Percentiles rank a stretch among this genome's conserved stretches.
These are phyloP conservation scores for Mycena sp. DNA, from an alignment of 1,284 basidiomycete genomes.

Conservation along the genomic window DNA sequence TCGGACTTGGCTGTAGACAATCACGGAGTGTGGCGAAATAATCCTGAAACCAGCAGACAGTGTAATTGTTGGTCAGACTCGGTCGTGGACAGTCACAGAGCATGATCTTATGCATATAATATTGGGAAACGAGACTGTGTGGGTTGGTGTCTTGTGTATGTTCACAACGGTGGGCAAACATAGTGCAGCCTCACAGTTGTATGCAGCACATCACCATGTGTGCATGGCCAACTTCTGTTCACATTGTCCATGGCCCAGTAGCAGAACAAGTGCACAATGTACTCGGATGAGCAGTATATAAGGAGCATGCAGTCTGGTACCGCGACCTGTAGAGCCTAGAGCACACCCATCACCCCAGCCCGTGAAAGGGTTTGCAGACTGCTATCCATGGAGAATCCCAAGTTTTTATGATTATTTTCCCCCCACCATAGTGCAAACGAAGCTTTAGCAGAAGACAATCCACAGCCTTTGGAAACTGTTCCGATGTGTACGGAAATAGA, in stretches of 20 bases:
- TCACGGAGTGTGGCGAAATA: too few relatives aligned
- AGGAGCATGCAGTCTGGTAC: neutral
- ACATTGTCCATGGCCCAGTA: conserved; percentile 2
- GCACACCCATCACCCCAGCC: neutral
- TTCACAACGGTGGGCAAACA: neutral
- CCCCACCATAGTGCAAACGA: neutral
- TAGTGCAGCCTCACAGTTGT: too few relatives aligned
- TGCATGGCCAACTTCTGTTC: neutral
- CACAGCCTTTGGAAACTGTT: too few relatives aligned
- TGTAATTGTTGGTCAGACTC: too few relatives aligned
- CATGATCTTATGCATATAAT: too few relatives aligned
- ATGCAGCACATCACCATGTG: neutral
- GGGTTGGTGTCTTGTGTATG: neutral
- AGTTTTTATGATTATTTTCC: neutral
- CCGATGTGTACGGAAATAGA: neutral
- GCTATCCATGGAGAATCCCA: neutral
- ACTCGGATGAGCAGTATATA: neutral
- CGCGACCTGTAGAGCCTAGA: neutral
- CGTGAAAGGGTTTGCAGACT: neutral
- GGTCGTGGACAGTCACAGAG: too few relatives aligned
- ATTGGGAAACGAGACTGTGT: neutral
- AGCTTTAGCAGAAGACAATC: too few relatives aligned
- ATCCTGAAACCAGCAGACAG: too few relatives aligned
- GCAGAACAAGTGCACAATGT: neutral
- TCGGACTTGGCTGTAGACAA: too few relatives aligned